Evolutionary conservation across 495 filamentous ascomycete genomes (phyloP), one percentile per base, ranked within the genome.

Genomic region (Lasiosphaeriaceae sp.): DNA sequence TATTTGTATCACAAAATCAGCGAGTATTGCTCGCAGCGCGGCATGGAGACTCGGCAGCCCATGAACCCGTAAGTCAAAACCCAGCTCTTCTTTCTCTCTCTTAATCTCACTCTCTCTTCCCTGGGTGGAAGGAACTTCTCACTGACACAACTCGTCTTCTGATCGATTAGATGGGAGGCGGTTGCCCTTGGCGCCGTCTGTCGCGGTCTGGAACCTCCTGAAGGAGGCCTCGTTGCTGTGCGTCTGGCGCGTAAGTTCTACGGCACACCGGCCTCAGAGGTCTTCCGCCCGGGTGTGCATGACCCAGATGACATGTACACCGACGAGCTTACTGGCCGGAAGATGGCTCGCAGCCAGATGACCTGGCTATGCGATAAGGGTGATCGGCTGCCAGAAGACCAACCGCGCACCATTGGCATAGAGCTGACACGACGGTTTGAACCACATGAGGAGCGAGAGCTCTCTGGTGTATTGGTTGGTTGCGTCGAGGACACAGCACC

Each of bases 311-410:
- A 59, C 46, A 46, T 52, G 45, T 59, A 41, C 23, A 45, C 55
- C 39, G 52, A 59, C 47, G 46, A 55, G 20, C 26, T 50, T 35
- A 59, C 57, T 2, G 57, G 57, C 21, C 51, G 43, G 9, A 54
- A 54, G 31, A 59, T 59, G 57, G 57, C 57, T 22, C 26, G 37
- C 14, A 52, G 57, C 14, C 57, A 59, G 52, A 59, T 59, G 57
- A 51, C 29, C 21, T 59, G 57, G 57, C 50, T 59, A 19, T 35
- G 47, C 37, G 51, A 55, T 11, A 47, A 26, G 44, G 57, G 57
- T 21, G 57, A 59, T 21, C 26, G 57, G 2, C 52, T 59, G 3
- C 50, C 57, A 11, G 57, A 59, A 19, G 51, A 48, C 45, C 29
- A 19, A 21, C 57, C 57, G 19, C 29, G 35, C 29, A 50, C 46